Evolutionary conservation across 1,284 basidiomycete species (phyloP), one percentile per base, ranked within the genome.

Genomic region (Peniophora sp.): DNA sequence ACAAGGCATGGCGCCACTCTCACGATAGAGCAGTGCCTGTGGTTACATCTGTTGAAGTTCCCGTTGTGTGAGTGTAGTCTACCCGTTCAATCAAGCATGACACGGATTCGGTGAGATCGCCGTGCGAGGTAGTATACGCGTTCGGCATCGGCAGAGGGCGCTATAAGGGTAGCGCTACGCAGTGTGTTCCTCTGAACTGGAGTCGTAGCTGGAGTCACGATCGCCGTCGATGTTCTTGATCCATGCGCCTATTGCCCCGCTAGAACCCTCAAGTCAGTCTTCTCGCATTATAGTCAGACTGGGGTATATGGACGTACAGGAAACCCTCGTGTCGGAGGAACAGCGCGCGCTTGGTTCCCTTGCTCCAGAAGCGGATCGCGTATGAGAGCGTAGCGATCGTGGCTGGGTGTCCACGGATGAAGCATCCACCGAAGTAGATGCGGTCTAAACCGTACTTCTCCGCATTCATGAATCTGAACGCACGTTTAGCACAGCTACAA

Each of bases 351-450:
- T 98, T 99, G 24, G 88, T 95, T 1, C 97, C 97, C 69, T 97
- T 96, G 63, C 92, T 96, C 97, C 97, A 99, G 75, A 99, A 99
- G 35, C 97, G 88, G 67, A 99, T 99, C 45, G 97, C 97, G 70
- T 99, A 99, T 22, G 94, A 97, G 38, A 99, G 77, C 12, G 97
- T 99, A 25, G 93, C 89, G 64, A 99, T 96, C 20, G 97, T 99
- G 32, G 96, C 92, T 46, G 95, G 89, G 65, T 99, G 97, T 20
- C 94, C 96, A 74, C 97, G 83, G 67, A 99, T 99, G 70, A 99
- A 99, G 70, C 92, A 98, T 2, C 97, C 97, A 14, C 96, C 94
- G 76, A 99, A 99, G 73, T 98, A 99, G 59, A 99, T 98, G 61
- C 92, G 83, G 62, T 98, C 92, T 52, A 99, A 70, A 56, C 92